Base-by-base conservation (phyloP, 805 yeast genomes). In the Sugiyamaella boreocaroliniensis region DNA sequence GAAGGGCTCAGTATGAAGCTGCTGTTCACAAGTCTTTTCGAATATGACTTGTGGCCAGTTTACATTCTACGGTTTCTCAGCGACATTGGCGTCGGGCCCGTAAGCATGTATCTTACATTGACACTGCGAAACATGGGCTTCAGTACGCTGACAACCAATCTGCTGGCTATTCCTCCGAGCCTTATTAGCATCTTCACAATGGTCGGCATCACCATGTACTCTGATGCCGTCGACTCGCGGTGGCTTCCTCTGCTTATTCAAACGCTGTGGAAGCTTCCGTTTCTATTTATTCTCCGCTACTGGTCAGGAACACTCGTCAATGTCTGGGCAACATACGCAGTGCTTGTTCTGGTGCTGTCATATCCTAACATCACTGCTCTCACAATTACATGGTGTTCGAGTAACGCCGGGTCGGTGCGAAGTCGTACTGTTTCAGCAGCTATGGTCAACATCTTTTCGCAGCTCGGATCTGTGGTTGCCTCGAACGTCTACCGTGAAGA, bases 401-500 rank as follows among this genome's bases (percentile, higher is more conserved):
- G 77, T 32, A 82, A 82, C 60, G 74, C 86, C 6, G 77, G 79
- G 63, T 74, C 83, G 1, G 84, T 83, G 26, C 68, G 82, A n/a
- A 70, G 78, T 3, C 70, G 89, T 55, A 78, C 88, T 0, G 80
- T 83, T 6, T 76, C 83, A 16, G 78, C 85, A 0, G 81, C 89
- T 0, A 53, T 84, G 41, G 83, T 79, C 62, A 84, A 82, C 58
- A 81, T 82, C 71, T 76, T 75, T 63, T 78, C 78, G 1, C 89
- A 84, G 60, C 70, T 79, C 0, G 84, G 81, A 1, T 65, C 71
- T 15, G 79, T 84, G 45, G 67, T 76, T 5, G 68, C 81, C 4
- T 70, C 81, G 8, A 78, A 82, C 60, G 73, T 84, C 10, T 84
- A 83, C 64, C 66, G 82, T 43, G 64, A 63, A 1, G 76, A 74